Evolutionary conservation across 225 moss, liverwort and hornwort species (phyloP).

Genomic region (Straminergon stramineum): DNA sequence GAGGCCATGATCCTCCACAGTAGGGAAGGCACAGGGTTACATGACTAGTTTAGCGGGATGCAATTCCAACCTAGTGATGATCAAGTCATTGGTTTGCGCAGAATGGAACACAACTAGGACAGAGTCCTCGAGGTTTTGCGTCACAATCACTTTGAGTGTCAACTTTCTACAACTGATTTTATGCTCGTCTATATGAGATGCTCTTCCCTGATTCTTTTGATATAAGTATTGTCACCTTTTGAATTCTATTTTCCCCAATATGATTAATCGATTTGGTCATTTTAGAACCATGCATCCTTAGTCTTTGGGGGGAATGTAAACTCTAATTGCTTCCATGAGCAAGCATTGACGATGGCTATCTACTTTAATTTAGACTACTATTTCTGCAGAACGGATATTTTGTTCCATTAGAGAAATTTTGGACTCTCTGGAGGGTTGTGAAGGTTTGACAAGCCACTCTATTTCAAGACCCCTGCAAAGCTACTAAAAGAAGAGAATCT

Average conservation of each 20-base stretch:
- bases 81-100: background rate
- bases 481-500: too few relatives aligned
- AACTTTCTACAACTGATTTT: background rate
- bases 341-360: background rate
- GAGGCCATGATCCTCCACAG: slow-evolving; percentile 27
- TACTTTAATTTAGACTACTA: background rate
- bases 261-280: background rate
- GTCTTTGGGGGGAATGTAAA: background rate
- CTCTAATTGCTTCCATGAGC: background rate
- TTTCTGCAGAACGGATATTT: too few relatives aligned
- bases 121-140: slow-evolving; percentile 13
- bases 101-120: slow-evolving; percentile 17
- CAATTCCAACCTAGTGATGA: slow-evolving; percentile 8
- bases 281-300: background rate
- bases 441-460: too few relatives aligned
- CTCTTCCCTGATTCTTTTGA: background rate
- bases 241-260: background rate
- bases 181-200: background rate
- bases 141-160: slow-evolving; percentile 26
- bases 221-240: background rate
- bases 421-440: too few relatives aligned
- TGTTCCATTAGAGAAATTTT: too few relatives aligned
- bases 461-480: too few relatives aligned
- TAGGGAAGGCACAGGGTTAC: slow-evolving; percentile 6
- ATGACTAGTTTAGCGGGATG: slow-evolving; percentile 9